A percentile compares a stretch with the other conserved stretches of the same genome.
Evolutionary conservation across 495 filamentous ascomycete species (phyloP).

Genomic region (Lentithecium fluviatile): DNA sequence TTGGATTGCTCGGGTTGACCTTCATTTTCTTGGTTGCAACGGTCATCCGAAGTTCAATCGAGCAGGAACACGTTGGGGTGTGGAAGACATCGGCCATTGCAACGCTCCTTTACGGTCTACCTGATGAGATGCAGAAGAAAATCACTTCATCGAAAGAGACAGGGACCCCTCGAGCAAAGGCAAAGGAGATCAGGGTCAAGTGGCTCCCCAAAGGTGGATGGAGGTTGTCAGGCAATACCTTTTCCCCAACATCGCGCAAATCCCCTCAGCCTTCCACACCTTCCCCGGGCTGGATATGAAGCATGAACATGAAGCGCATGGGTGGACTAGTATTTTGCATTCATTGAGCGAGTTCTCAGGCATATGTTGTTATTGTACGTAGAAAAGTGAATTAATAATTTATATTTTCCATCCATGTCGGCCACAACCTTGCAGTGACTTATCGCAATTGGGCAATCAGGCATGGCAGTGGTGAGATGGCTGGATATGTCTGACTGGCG

Average conservation of each 20-base stretch:
- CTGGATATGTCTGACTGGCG: too few species aligned
- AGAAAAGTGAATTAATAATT: too few species aligned
- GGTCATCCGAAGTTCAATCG: constrained; percentile 16
- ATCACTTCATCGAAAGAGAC: constrained; percentile 15
- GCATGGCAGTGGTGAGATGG: too few species aligned
- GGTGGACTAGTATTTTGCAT: neutral
- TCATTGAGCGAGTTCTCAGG: too few species aligned
- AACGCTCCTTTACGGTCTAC: constrained; percentile 28
- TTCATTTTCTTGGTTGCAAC: constrained; percentile 33
- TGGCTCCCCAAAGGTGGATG: constrained; percentile 19
- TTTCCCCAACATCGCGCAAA: constrained; percentile 7
- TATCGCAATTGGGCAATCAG: too few species aligned
- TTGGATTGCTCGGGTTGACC: constrained; percentile 14
- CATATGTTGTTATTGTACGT: too few species aligned
- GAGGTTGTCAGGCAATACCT: constrained; percentile 20
- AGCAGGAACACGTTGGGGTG: constrained; percentile 27
- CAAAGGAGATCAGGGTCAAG: constrained; percentile 25
- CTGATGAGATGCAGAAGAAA: constrained; percentile 29
- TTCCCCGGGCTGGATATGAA: neutral
- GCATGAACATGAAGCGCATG: neutral
- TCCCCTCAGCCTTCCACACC: neutral
- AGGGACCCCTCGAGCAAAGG: constrained; percentile 22
- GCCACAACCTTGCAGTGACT: too few species aligned
- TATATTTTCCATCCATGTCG: too few species aligned
- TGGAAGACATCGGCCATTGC: constrained; percentile 36